Evolutionary conservation across 345 rosid species (phyloP).

Genomic region (Syzygium oleosum): DNA sequence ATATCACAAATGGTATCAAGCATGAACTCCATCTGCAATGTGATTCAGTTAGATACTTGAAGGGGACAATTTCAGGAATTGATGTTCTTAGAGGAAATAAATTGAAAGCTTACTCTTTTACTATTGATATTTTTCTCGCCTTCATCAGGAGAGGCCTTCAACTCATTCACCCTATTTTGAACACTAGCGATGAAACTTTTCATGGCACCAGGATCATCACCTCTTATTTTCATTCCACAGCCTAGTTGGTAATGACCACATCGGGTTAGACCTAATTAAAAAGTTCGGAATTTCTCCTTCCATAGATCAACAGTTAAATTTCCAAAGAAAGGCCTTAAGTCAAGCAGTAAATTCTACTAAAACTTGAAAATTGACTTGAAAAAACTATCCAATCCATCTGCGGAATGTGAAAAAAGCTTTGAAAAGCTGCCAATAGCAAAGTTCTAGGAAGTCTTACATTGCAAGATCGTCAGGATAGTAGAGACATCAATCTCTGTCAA

Average conservation of each 20-base stretch:
- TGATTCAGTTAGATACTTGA: slow-evolving; percentile 1
- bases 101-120: slow-evolving; percentile 41
- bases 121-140: slow-evolving; percentile 30
- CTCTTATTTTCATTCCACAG: slow-evolving; percentile 92
- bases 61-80: background rate
- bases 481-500: slow-evolving; percentile 72
- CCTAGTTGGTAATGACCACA: slow-evolving; percentile 29
- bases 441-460: slow-evolving; percentile 39
- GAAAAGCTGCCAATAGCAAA: background rate
- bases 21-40: slow-evolving; percentile 87
- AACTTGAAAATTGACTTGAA: background rate
- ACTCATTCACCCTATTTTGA: slow-evolving; percentile 64
- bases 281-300: background rate
- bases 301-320: background rate
- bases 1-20: slow-evolving; percentile 86
- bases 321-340: background rate
- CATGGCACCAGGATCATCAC: slow-evolving; percentile 87
- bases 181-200: slow-evolving; percentile 65
- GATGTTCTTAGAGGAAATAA: background rate
- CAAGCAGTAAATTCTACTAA: background rate
- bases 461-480: slow-evolving; percentile 67
- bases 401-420: background rate
- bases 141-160: slow-evolving; percentile 46
- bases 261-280: background rate
- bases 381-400: background rate